These are phyloP conservation scores for Phytophthora brassicae DNA, from an alignment of 352 stramenopile species.

Conservation along the genomic window DNA sequence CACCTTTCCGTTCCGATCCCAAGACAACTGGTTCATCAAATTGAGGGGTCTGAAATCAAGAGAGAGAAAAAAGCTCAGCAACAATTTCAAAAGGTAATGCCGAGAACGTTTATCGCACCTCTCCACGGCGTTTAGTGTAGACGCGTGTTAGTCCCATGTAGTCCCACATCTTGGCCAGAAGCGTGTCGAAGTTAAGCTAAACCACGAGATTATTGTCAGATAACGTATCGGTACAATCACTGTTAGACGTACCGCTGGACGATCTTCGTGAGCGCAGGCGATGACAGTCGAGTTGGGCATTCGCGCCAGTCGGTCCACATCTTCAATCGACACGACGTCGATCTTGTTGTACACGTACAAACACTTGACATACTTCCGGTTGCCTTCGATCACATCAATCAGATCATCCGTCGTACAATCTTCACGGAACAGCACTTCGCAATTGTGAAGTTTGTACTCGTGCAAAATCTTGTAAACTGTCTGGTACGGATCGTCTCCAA, in stretches of 20 bases:
- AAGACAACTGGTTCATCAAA: slow-evolving; percentile 85
- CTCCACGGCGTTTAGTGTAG: slow-evolving; percentile 87
- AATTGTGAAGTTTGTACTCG: slow-evolving; percentile 99
- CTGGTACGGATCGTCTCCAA: slow-evolving; percentile 86
- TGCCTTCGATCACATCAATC: slow-evolving; percentile 99
- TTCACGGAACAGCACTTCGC: slow-evolving; percentile 97
- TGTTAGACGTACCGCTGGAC: slow-evolving; percentile 49
- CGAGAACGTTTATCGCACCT: slow-evolving; percentile 40
- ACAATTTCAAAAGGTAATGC: neutral
- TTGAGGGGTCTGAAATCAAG: slow-evolving; percentile 49
- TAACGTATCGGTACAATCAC: neutral
- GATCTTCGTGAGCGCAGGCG: slow-evolving; percentile 86
- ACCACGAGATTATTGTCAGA: slow-evolving; percentile 11
- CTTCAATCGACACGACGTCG: slow-evolving; percentile 98
- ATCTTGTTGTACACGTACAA: slow-evolving; percentile 99
- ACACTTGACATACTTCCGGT: slow-evolving; percentile 99
- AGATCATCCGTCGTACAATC: slow-evolving; percentile 97
- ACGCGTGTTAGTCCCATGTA: slow-evolving; percentile 90
- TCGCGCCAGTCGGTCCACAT: slow-evolving; percentile 96
- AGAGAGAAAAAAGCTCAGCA: neutral
- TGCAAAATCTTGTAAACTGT: slow-evolving; percentile 91
- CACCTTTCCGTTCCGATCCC: slow-evolving; percentile 82
- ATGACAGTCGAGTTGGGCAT: slow-evolving; percentile 97
- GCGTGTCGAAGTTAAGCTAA: slow-evolving; percentile 96
- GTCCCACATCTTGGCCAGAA: slow-evolving; percentile 89